These are phyloP conservation scores for Candida peoriensis DNA, from an alignment of 805 yeast species.

Conservation along the genomic window DNA sequence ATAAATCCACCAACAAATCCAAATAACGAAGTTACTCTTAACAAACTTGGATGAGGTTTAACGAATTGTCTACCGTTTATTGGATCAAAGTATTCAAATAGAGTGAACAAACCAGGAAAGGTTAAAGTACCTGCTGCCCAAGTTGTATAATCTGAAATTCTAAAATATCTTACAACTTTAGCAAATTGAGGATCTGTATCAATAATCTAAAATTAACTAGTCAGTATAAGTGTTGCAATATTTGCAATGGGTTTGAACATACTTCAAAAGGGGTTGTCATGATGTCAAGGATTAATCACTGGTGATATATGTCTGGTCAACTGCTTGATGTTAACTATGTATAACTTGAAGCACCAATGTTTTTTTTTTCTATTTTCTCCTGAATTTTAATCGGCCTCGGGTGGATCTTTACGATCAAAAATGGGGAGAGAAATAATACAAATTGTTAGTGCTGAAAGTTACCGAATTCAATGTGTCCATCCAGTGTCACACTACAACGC, in stretches of 20 bases:
- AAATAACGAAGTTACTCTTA: conserved; percentile 56
- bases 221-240: background rate
- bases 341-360: no score
- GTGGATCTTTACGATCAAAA: no score
- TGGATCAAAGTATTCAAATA: conserved; percentile 44
- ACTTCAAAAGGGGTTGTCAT: conserved; percentile 12
- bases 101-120: conserved; percentile 42
- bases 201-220: conserved; percentile 36
- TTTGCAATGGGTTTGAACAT: background rate
- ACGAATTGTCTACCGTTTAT: conserved; percentile 38
- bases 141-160: conserved; percentile 57
- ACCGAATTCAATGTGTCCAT: no score
- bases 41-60: conserved; percentile 47
- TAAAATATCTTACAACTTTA: conserved; percentile 67
- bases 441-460: no score
- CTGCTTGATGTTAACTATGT: no score
- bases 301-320: no score
- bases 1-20: conserved; percentile 74
- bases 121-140: conserved; percentile 43
- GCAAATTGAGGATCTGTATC: conserved; percentile 76
- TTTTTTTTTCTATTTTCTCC: background rate
- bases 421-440: no score
- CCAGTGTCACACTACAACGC: no score
- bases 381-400: no score
- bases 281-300: no score